These are phyloP conservation scores for Coccomyxa sp. DNA, from an alignment of 139 green algal species.

Conservation along the genomic window DNA sequence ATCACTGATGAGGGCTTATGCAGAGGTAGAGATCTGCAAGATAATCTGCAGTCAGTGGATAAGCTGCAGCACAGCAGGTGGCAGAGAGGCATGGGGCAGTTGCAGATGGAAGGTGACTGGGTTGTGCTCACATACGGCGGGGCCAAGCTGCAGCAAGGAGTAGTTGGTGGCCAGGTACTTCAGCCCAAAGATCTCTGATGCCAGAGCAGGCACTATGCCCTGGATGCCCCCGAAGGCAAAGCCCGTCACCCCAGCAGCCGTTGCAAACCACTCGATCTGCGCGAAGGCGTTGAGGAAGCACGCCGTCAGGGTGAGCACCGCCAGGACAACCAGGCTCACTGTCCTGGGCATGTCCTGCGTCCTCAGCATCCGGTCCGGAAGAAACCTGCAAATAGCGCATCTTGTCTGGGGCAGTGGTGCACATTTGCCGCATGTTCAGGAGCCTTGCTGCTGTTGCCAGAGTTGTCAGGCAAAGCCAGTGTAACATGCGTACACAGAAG, in stretches of 20 bases:
- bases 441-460: too few species aligned
- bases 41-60: too few species aligned
- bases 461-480: too few species aligned
- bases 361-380: slow-evolving; percentile 49
- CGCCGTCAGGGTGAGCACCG: slow-evolving; percentile 10
- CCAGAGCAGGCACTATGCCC: slow-evolving; percentile 13
- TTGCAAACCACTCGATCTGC: slow-evolving; percentile 31
- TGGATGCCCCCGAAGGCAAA: slow-evolving; percentile 60
- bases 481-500: too few species aligned
- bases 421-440: too few species aligned
- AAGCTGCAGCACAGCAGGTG: too few species aligned
- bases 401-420: too few species aligned
- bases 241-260: slow-evolving; percentile 39
- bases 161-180: slow-evolving; percentile 47
- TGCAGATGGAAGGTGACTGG: too few species aligned
- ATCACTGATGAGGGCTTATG: too few species aligned
- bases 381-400: slow-evolving; percentile 34
- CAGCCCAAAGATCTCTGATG: slow-evolving; percentile 42
- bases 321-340: slow-evolving; percentile 35
- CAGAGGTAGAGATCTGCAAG: too few species aligned
- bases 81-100: too few species aligned
- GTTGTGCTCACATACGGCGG: slow-evolving; percentile 20
- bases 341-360: slow-evolving; percentile 32
- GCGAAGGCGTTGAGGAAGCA: slow-evolving; percentile 20
- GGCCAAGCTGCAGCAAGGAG: slow-evolving; percentile 32